Conservation (phyloP, 306 rosid species). For the Corylus heterophylla region DNA sequence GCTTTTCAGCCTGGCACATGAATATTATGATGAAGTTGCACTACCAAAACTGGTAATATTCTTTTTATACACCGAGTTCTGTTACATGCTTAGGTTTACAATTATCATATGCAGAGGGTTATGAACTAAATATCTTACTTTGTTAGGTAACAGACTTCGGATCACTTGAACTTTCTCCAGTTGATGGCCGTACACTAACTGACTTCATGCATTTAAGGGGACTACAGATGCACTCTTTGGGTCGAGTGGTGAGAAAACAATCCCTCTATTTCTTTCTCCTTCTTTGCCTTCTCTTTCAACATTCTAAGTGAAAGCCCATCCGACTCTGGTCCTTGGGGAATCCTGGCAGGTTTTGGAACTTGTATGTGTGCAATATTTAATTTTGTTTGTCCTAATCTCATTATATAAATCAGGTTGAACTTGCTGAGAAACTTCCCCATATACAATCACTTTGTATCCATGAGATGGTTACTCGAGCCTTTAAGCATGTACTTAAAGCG, state of each 20-base stretch:
- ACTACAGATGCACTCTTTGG: slow-evolving; percentile 76
- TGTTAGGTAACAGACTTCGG: slow-evolving; percentile 85
- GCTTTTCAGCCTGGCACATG: slow-evolving; percentile 66
- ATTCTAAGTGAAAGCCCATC: not conserved
- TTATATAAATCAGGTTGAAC: slow-evolving; percentile 67
- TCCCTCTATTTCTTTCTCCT: slow-evolving; percentile 14
- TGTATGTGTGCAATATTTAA: not conserved
- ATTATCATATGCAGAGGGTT: slow-evolving; percentile 14
- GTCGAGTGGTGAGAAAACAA: slow-evolving; percentile 73
- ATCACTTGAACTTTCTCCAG: slow-evolving; percentile 98
- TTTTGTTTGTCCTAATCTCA: slow-evolving; percentile 34
- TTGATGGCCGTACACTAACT: slow-evolving; percentile 93
- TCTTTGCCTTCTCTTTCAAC: slow-evolving; percentile 3
- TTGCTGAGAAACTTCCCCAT: slow-evolving; percentile 88
- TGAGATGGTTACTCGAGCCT: slow-evolving; percentile 95
- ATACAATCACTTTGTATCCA: slow-evolving; percentile 95
- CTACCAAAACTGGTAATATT: slow-evolving; percentile 88
- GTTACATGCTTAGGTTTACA: slow-evolving; percentile 10
- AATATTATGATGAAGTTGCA: slow-evolving; percentile 84
- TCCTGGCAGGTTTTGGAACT: not conserved
- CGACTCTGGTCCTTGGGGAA: not conserved
- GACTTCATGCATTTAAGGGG: slow-evolving; percentile 99
- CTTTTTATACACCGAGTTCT: slow-evolving; percentile 7
- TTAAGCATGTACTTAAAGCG: slow-evolving; percentile 79
- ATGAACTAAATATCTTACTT: slow-evolving; percentile 31